A percentile compares a stretch with the other conserved stretches of the same genome.
phyloP scores from a whole-genome alignment of 805 yeast genomes.

The Wickerhamiella sergipiensis region DNA sequence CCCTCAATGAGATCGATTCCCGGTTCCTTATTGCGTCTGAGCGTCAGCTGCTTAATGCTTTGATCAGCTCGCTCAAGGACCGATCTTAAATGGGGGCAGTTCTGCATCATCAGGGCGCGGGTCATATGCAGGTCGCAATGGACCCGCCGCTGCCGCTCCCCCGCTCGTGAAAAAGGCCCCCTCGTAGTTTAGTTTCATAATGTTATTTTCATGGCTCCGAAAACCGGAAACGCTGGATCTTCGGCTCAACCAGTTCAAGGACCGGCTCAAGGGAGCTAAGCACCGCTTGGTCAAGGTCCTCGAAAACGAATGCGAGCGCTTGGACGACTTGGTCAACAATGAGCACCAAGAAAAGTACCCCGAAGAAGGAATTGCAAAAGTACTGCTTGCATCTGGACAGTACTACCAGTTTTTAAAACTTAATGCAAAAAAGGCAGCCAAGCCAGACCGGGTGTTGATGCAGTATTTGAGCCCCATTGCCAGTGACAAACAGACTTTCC shows the following conservation, averaged over 20 bases:
- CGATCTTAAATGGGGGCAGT: too few species aligned
- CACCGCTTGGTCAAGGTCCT: background rate
- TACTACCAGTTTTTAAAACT: conserved; percentile 2
- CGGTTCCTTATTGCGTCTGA: background rate
- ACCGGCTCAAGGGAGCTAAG: background rate
- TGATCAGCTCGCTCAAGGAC: background rate
- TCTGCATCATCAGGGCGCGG: background rate
- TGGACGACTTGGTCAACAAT: background rate
- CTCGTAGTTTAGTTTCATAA: background rate
- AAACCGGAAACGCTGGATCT: background rate
- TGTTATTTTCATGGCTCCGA: background rate
- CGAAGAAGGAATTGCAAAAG: background rate
- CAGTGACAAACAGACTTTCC: background rate
- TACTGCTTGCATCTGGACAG: conserved; percentile 3
- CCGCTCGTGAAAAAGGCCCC: background rate
- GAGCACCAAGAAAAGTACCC: background rate
- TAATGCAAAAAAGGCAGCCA: background rate
- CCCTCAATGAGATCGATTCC: background rate
- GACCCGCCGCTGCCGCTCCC: background rate
- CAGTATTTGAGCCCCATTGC: conserved; percentile 2
- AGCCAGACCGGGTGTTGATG: background rate
- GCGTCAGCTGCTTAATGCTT: background rate
- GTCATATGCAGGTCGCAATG: background rate
- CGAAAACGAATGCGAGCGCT: background rate
- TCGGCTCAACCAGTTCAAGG: background rate